Evolutionary conservation across 2,329 filamentous ascomycete species (phyloP), one percentile per base, ranked within the genome.

Genomic region (Trichoderma brevicompactum): DNA sequence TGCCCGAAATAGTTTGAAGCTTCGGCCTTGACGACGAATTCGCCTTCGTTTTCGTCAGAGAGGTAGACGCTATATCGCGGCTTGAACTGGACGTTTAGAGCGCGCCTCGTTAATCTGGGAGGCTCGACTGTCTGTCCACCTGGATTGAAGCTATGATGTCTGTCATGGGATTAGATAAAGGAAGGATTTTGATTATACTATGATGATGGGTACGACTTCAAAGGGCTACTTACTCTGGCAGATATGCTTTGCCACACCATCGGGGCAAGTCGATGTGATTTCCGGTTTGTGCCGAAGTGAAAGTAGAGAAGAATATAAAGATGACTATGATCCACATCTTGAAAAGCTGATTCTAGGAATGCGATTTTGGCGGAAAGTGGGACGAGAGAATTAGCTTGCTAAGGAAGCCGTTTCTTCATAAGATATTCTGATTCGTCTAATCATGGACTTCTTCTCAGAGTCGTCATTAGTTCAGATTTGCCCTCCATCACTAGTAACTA

Each of bases 191-290:
- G 23, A 28, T 28, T 28, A 28, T 28, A 28, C 5, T 2, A 28
- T 28, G 23, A 28, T 28, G 23, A n/a, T 10, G n/a, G 9, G 28
- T 5, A 13, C 6, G 6, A 5, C 13, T 8, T 19, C 5, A 32
- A n/a, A 32, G 9, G 3, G 46, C 7, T 8, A 50, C 68, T 60
- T 72, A 82, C 73, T 78, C 78, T 7, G 77, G 67, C 68, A 81
- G 68, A 68, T 83, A 82, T 5, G 78, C 80, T 62, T 82, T 82
- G 17, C 81, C 80, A 65, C 81, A 83, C 81, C 80, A 82, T 50
- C 80, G 73, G 12, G 77, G 77, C 79, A 78, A 80, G 53, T 80
- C 79, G 1, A 77, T 72, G 65, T 81, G 76, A 12, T 77, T 71
- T 2, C 79, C 79, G 2, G 79, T 80, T 7, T 63, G 60, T 2